A percentile compares a stretch with the other conserved stretches of the same genome.
Conservation (phyloP, 306 rosid genomes). For the Prunus kanzakura region DNA sequence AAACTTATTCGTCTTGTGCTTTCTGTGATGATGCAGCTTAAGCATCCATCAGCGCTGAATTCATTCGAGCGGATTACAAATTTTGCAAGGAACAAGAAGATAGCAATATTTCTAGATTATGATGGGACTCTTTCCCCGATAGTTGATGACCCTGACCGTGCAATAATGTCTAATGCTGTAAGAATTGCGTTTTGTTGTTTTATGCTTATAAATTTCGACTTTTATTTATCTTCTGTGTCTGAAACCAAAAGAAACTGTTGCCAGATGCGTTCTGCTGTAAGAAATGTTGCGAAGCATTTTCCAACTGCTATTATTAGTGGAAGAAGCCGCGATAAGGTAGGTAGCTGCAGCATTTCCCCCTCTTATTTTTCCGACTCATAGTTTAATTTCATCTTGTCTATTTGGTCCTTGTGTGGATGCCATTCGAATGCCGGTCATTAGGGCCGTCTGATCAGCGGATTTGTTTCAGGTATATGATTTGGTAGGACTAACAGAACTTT, state of each 20-base stretch:
- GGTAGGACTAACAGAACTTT: conserved; percentile 89
- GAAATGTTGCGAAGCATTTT: conserved; percentile 53
- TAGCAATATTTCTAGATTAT: conserved; percentile 83
- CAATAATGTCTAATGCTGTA: conserved; percentile 73
- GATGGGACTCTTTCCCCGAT: conserved; percentile 97
- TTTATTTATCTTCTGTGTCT: not conserved
- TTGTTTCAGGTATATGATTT: conserved; percentile 71
- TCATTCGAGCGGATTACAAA: conserved; percentile 52
- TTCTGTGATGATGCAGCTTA: conserved; percentile 40
- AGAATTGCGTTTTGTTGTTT: conserved; percentile 13
- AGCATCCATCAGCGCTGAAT: conserved; percentile 78
- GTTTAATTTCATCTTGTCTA: not conserved
- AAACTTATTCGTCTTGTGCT: not conserved
- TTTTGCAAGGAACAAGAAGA: conserved; percentile 57
- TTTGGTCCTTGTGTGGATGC: not conserved
- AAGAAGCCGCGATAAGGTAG: conserved; percentile 92
- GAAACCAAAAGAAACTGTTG: conserved; percentile 7
- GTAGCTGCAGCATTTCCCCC: conserved; percentile 22
- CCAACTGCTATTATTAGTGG: conserved; percentile 93
- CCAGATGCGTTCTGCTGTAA: conserved; percentile 78
- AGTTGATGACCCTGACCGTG: conserved; percentile 85
- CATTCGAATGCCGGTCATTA: not conserved
- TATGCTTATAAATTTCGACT: not conserved
- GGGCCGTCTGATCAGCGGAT: not conserved
- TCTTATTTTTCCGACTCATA: not conserved